A percentile compares a stretch with the other conserved stretches of the same genome.
Evolutionary conservation across 2,329 filamentous ascomycete species (phyloP).

Genomic region (Fusarium miscanthi): DNA sequence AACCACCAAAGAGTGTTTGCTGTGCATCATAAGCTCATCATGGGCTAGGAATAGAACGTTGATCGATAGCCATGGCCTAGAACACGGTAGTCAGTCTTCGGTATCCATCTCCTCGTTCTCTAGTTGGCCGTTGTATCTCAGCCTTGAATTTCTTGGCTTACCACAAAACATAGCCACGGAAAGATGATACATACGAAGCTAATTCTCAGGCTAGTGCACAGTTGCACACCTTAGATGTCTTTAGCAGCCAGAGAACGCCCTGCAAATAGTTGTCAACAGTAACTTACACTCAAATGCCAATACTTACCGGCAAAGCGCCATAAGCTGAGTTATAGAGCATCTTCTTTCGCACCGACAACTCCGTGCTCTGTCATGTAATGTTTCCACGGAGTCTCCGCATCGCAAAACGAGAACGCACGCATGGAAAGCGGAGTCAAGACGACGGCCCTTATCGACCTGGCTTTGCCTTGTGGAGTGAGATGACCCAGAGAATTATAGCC

Average conservation of each 20-base stretch:
- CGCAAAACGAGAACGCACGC: slow-evolving; percentile 1
- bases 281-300: neutral
- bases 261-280: neutral
- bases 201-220: slow-evolving; percentile 2
- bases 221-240: neutral
- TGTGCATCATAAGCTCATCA: neutral
- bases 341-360: neutral
- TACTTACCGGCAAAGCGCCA: neutral
- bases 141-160: slow-evolving; percentile 17
- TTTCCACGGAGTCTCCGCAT: slow-evolving; percentile 6
- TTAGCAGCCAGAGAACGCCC: slow-evolving; percentile 1
- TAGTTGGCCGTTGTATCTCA: slow-evolving; percentile 17
- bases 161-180: slow-evolving; percentile 1
- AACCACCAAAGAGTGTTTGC: neutral
- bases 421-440: neutral
- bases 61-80: neutral
- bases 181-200: neutral
- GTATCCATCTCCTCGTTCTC: slow-evolving; percentile 7
- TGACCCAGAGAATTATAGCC: neutral
- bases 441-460: neutral
- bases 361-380: neutral
- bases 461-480: slow-evolving; percentile 4
- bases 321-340: neutral
- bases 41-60: neutral
- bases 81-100: neutral